Base-by-base conservation (phyloP, 1,284 basidiomycete species). In the Microbotryum violaceum region DNA sequence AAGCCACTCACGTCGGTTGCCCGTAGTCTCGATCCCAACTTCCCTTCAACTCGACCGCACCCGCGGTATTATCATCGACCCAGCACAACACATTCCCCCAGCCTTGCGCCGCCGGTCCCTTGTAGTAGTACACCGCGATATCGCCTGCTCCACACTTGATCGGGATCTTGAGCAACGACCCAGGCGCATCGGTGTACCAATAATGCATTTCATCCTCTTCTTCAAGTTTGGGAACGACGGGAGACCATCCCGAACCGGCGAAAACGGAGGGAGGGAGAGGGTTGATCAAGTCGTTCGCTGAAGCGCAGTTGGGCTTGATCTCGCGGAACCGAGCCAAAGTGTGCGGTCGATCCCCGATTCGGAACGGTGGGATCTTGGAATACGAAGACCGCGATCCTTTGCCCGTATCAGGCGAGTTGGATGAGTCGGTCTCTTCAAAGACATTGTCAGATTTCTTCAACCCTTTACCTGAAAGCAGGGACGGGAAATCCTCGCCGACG, bases 251-350 rank as follows among this genome's bases (percentile, higher is more conserved):
- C 0, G 86, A 86, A 33, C 91, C 91, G 64, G 85, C 87, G 77
- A 97, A 96, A 65, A 93, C 78, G 27, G 86, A 88, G 0, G 86
- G 83, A 14, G 92, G 91, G 2, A 97, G 80, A 3, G 92, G 93
- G 77, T 94, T 94, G 74, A 96, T 88, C 49, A 97, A 79, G 75
- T 97, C 91, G 75, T 94, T 93, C 25, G 92, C 92, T 21, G 85
- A 86, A 0, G 89, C 90, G 75, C 93, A 97, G 78, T 82, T 91
- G 16, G 93, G 92, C 57, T 83, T 81, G 56, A 92, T 83, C 75
- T 96, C 92, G 71, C 88, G 82, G 74, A 87, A 91, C n/a, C 79
- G 75, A 3, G 80, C 56, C 71, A 79, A 67, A 67, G 82, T 79
- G 47, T 78, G 78, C 0, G 89, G 88, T 10, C 83, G 83, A 49